Conservation (phyloP, 371 early-diverging fungal genomes). For the Scutellospora calospora region DNA sequence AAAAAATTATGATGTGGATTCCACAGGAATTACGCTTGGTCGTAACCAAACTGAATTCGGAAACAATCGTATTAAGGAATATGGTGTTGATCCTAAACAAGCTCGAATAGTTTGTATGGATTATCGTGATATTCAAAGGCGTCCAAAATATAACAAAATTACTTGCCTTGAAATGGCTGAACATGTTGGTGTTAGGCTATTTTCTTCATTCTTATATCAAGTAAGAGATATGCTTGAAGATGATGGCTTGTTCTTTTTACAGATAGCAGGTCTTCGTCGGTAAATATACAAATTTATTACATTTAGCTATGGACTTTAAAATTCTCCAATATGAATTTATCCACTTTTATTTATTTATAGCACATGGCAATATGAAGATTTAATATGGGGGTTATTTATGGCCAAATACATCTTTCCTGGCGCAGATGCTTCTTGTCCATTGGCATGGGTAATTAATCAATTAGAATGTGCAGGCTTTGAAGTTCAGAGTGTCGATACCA, state of each 20-base stretch:
- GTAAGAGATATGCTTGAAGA: constrained; percentile 94
- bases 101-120: constrained; percentile 91
- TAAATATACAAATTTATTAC: background rate
- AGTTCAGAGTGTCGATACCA: constrained; percentile 86
- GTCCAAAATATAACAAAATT: constrained; percentile 91
- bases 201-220: constrained; percentile 91
- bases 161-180: constrained; percentile 98
- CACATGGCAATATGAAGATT: constrained; percentile 90
- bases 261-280: constrained; percentile 93
- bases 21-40: constrained; percentile 94
- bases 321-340: constrained; percentile 1
- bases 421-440: constrained; percentile 96
- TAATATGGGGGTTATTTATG: constrained; percentile 96
- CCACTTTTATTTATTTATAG: constrained; percentile 45
- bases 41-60: constrained; percentile 92
- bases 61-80: constrained; percentile 82
- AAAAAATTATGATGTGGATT: constrained; percentile 87
- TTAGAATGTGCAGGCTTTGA: constrained; percentile 95
- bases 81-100: constrained; percentile 77
- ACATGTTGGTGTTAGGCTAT: constrained; percentile 95
- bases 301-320: background rate
- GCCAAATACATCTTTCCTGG: constrained; percentile 98
- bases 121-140: constrained; percentile 94
- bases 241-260: constrained; percentile 97
- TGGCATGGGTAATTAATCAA: constrained; percentile 93